Conservation (phyloP, 2,329 filamentous ascomycete species). For the Akanthomyces lecanii region DNA sequence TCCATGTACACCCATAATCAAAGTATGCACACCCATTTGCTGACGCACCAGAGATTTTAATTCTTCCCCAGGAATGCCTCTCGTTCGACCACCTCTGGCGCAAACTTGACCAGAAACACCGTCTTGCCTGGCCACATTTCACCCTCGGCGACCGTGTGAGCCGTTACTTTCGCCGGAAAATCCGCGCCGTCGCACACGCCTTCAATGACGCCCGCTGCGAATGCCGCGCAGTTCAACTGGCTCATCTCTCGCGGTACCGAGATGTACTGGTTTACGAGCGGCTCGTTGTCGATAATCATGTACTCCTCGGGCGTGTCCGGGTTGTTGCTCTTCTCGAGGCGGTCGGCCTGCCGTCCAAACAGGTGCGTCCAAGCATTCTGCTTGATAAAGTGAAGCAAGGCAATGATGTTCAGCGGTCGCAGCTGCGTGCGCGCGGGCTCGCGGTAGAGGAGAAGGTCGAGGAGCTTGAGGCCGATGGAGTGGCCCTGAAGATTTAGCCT, state of each 20-base stretch:
- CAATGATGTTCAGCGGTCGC: conserved; percentile 81
- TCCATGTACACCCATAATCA: conserved; percentile 5
- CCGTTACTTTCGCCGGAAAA: conserved; percentile 83
- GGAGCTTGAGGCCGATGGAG: conserved; percentile 85
- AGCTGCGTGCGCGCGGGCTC: conserved; percentile 65
- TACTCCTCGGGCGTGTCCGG: conserved; percentile 87
- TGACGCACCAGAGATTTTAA: conserved; percentile 21
- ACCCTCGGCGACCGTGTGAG: conserved; percentile 69
- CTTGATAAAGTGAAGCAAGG: conserved; percentile 92
- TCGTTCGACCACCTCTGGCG: conserved; percentile 83
- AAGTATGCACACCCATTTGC: background rate
- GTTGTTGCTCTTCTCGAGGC: conserved; percentile 81
- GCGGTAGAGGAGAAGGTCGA: conserved; percentile 90
- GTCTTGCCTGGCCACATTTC: conserved; percentile 97
- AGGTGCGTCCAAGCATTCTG: conserved; percentile 88
- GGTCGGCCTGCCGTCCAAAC: conserved; percentile 85
- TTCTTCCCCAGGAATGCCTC: conserved; percentile 73
- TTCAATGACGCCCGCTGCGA: conserved; percentile 91
- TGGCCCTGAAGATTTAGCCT: conserved; percentile 91
- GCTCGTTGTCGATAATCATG: conserved; percentile 99
- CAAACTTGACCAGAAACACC: conserved; percentile 91
- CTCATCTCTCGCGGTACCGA: conserved; percentile 92
- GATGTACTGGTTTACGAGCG: conserved; percentile 90
- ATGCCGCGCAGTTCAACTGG: conserved; percentile 94
- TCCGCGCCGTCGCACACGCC: conserved; percentile 91